Evolutionary conservation across 164 flowering plant genomes (phyloP).

Genomic region (Vitis labrusca): DNA sequence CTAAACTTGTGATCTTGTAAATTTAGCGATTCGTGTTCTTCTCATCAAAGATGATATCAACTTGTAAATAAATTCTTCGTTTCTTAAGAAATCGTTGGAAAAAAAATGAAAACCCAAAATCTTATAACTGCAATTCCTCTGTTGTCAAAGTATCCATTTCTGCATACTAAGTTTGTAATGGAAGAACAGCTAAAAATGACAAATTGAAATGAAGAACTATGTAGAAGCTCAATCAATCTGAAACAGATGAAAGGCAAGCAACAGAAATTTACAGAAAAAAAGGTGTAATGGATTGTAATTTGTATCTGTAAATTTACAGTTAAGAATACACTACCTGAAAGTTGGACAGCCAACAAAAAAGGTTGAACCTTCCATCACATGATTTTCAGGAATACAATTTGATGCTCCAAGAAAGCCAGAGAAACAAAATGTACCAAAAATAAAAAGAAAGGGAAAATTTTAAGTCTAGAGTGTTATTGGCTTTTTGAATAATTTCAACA

Average conservation of each 20-base stretch:
- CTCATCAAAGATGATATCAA: too few species aligned
- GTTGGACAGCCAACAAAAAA: constrained; percentile 25
- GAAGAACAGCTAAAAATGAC: background rate
- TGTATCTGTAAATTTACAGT: constrained; percentile 13
- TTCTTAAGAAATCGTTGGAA: background rate
- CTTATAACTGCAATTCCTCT: background rate
- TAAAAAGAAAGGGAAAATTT: constrained; percentile 3
- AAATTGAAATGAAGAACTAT: background rate
- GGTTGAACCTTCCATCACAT: constrained; percentile 16
- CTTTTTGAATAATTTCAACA: constrained; percentile 16
- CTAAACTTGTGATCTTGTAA: too few species aligned
- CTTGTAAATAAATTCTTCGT: too few species aligned
- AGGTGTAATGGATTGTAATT: background rate
- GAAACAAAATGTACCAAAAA: constrained; percentile 6
- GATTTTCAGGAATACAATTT: background rate
- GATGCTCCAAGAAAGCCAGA: background rate
- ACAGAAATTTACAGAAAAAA: background rate
- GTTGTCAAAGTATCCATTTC: background rate
- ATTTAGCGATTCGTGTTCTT: too few species aligned
- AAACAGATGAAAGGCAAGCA: background rate
- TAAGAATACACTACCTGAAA: constrained; percentile 2
- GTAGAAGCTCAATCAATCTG: background rate
- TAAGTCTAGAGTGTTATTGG: background rate
- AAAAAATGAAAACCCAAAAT: background rate
- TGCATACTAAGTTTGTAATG: background rate